These are phyloP conservation scores for Prunus yedoensis DNA, from an alignment of 331 rosid species.

Conservation along the genomic window DNA sequence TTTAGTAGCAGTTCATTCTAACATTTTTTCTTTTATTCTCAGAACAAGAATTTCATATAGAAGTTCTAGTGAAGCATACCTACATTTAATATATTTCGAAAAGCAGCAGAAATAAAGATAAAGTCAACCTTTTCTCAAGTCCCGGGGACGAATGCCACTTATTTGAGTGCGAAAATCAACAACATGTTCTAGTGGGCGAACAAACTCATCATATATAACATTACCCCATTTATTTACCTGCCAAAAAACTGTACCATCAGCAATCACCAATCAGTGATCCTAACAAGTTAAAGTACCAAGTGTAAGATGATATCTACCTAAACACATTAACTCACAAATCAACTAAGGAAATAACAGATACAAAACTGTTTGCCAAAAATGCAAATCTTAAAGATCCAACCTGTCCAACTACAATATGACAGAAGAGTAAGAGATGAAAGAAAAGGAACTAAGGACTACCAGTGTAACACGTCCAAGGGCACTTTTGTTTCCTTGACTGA, in stretches of 20 bases:
- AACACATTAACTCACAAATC: background rate
- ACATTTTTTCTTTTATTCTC: background rate
- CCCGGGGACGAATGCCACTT: constrained; percentile 88
- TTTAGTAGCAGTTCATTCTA: background rate
- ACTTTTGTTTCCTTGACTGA: constrained; percentile 84
- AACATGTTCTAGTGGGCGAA: constrained; percentile 74
- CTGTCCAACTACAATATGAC: constrained; percentile 4
- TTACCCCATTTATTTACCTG: constrained; percentile 97
- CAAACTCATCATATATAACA: constrained; percentile 80
- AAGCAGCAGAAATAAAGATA: constrained; percentile 13
- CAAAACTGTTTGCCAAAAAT: background rate
- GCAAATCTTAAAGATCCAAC: background rate
- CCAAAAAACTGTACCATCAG: constrained; percentile 35
- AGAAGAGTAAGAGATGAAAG: constrained; percentile 11
- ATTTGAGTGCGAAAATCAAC: constrained; percentile 84
- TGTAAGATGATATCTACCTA: background rate
- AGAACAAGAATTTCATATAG: background rate
- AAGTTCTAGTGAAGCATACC: background rate
- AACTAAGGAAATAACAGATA: background rate
- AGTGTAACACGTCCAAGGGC: constrained; percentile 88
- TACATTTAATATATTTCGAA: background rate
- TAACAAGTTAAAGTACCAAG: background rate
- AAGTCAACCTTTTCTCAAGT: constrained; percentile 72
- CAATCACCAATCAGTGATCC: constrained; percentile 15
- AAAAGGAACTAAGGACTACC: constrained; percentile 50